Base-by-base conservation (phyloP, 331 rosid species). In the Acacia pycnantha region DNA sequence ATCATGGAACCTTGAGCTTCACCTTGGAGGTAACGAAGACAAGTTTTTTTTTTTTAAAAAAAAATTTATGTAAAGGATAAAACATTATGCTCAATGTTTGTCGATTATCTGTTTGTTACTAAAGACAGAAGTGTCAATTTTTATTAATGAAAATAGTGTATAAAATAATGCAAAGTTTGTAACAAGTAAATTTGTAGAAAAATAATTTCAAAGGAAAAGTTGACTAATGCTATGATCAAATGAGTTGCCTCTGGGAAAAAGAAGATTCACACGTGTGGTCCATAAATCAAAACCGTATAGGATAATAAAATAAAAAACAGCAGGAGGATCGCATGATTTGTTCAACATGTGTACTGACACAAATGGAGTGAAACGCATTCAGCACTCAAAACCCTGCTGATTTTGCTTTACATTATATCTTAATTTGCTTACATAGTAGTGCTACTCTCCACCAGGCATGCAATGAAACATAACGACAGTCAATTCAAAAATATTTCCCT, bases 341-440 rank as follows among this genome's bases (percentile, higher is more conserved):
- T 4, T 4, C 64, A 8, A 8, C n/a, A 21, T 56, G 27, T 66
- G 58, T 11, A 1, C 7, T 18, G 19, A n/a, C 8, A 9, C 27
- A 54, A 9, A 11, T 6, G 24, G 62, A 54, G 37, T 35, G 62
- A 0, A 19, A 19, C 61, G 8, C 3, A 54, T 18, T 22, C 19
- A 74, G 50, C 46, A 66, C 40, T 56, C 58, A 56, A 41, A 51
- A 11, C 21, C 9, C 53, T 14, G 35, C 8, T 26, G 73, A 15
- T 31, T 56, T 68, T 41, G 51, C 69, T 58, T 84, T 84, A 69
- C 77, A 29, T 58, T 67, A 16, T 14, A 53, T 43, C 67, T 47
- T 65, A 54, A 22, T 8, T 62, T 41, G 73, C 56, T 40, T 48
- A 4, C 29, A 37, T 46, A 8, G 50, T 33, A 31, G 10, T 13